Conservation (phyloP, 73 alveolate genomes). For the Tetrahymena borealis region DNA sequence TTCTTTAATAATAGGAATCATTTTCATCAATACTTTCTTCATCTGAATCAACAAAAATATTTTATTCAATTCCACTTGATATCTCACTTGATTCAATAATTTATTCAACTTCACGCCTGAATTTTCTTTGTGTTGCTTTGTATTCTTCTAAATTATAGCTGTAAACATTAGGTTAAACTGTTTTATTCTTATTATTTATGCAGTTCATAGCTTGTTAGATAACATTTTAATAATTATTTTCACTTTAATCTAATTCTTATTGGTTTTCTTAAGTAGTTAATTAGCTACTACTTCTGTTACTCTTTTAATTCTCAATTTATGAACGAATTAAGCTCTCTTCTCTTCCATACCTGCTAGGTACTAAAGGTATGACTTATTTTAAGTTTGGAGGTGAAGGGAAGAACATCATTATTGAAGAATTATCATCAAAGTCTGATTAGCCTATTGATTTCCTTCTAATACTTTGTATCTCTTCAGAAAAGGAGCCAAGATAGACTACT, state of each 20-base stretch:
- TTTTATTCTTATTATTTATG: neutral
- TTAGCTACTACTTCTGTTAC: neutral
- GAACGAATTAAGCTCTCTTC: neutral
- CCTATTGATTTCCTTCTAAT: neutral
- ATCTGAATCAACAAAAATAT: neutral
- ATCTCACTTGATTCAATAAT: neutral
- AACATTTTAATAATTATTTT: neutral
- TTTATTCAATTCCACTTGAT: neutral
- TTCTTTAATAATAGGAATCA: neutral
- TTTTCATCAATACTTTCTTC: neutral
- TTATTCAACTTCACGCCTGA: neutral
- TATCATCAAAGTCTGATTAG: neutral
- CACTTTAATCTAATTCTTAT: neutral
- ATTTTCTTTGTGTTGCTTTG: neutral
- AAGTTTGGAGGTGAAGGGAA: neutral
- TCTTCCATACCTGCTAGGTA: neutral
- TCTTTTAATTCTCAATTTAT: neutral
- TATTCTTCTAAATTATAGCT: neutral
- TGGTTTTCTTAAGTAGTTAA: neutral
- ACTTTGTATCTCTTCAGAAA: neutral
- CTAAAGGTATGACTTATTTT: neutral
- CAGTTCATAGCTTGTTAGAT: neutral
- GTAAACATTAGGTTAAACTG: neutral
- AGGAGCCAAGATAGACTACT: neutral
- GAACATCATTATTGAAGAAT: neutral